A percentile compares a stretch with the other conserved stretches of the same genome.
phyloP scores from a whole-genome alignment of 2,329 filamentous ascomycete species.

The Teratosphaeria epicoccoides region DNA sequence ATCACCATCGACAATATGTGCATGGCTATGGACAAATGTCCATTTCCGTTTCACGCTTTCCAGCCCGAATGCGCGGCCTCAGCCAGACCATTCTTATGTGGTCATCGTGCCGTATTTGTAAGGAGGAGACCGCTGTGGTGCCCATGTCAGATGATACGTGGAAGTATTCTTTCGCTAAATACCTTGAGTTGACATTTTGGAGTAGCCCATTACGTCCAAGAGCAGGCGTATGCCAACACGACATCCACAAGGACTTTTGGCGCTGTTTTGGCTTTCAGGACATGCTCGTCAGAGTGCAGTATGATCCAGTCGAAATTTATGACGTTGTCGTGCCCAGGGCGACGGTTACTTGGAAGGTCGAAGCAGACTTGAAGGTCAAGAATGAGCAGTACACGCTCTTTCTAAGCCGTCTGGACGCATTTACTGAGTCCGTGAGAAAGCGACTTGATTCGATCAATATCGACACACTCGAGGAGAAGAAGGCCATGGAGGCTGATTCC shows the following conservation, averaged over 20 bases:
- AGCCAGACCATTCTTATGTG: conserved; percentile 86
- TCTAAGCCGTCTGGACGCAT: conserved; percentile 71
- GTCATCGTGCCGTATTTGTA: conserved; percentile 89
- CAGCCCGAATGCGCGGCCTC: conserved; percentile 53
- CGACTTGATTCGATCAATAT: conserved; percentile 81
- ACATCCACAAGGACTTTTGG: conserved; percentile 84
- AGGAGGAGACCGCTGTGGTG: conserved; percentile 77
- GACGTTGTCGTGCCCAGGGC: conserved; percentile 89
- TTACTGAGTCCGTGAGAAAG: conserved; percentile 76
- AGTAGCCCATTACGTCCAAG: conserved; percentile 68
- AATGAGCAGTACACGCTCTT: conserved; percentile 79
- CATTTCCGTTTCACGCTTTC: conserved; percentile 71
- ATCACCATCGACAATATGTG: conserved; percentile 94
- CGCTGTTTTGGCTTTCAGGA: conserved; percentile 86
- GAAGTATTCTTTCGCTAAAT: conserved; percentile 98
- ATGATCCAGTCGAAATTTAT: conserved; percentile 82
- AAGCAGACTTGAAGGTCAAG: conserved; percentile 81
- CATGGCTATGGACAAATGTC: conserved; percentile 92
- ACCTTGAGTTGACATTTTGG: conserved; percentile 96
- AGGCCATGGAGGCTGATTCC: conserved; percentile 66
- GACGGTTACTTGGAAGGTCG: conserved; percentile 93
- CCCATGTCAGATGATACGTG: conserved; percentile 90
- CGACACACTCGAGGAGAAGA: conserved; percentile 81
- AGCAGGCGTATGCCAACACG: conserved; percentile 72
- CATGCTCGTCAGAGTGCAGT: conserved; percentile 77